These are phyloP conservation scores for Lactarius hengduanensis DNA, from an alignment of 768 basidiomycete genomes.

Conservation along the genomic window DNA sequence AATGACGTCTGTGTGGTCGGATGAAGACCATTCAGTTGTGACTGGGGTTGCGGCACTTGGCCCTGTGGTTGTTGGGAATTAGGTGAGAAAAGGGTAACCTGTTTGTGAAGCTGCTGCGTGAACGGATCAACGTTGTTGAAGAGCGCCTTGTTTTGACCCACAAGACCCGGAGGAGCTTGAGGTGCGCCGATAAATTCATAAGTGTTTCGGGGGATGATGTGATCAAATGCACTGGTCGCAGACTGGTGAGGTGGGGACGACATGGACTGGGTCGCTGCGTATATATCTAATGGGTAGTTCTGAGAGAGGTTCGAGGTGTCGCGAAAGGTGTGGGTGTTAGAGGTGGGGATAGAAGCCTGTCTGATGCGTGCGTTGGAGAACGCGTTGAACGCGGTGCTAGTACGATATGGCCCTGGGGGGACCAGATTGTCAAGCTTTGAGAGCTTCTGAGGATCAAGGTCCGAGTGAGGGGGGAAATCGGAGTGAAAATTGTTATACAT, in stretches of 20 bases:
- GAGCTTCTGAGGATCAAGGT: slow-evolving; percentile 27
- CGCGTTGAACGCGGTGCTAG: slow-evolving; percentile 29
- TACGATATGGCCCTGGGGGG: slow-evolving; percentile 30
- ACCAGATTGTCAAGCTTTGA: slow-evolving; percentile 27
- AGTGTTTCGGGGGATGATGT: slow-evolving; percentile 18
- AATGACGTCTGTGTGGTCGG: slow-evolving; percentile 37
- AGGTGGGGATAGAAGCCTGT: slow-evolving; percentile 25
- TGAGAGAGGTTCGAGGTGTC: slow-evolving; percentile 31
- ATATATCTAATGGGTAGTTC: slow-evolving; percentile 28
- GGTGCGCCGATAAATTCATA: slow-evolving; percentile 25
- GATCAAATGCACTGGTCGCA: slow-evolving; percentile 25
- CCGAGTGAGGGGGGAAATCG: slow-evolving; percentile 21
- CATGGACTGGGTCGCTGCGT: slow-evolving; percentile 26
- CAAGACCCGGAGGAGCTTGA: slow-evolving; percentile 21
- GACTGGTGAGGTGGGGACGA: slow-evolving; percentile 28
- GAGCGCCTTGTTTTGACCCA: slow-evolving; percentile 24
- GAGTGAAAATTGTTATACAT: slow-evolving; percentile 34
- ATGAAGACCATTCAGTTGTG: slow-evolving; percentile 37
- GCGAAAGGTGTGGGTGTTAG: slow-evolving; percentile 27
- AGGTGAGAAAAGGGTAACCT: slow-evolving; percentile 34
- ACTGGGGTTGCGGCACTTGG: slow-evolving; percentile 36
- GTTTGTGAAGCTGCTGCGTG: slow-evolving; percentile 26
- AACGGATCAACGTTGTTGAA: slow-evolving; percentile 29
- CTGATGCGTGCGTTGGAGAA: slow-evolving; percentile 28
- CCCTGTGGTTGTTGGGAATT: slow-evolving; percentile 38